Evolutionary conservation across 352 stramenopile species (phyloP).

Genomic region (Phytophthora palmivora): DNA sequence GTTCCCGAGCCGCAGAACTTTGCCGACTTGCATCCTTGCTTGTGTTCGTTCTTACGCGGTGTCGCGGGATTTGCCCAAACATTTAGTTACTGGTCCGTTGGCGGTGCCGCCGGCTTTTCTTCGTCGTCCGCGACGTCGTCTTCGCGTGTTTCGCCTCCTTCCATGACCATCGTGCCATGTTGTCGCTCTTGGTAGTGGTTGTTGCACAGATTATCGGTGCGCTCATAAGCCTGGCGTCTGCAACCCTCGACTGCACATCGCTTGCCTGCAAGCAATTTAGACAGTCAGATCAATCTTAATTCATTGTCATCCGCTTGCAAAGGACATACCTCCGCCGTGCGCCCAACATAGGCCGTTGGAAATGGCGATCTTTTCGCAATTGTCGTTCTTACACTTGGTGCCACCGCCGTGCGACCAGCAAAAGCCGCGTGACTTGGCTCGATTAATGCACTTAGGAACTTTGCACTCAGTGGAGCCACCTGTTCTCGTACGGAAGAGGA

Average conservation of each 20-base stretch:
- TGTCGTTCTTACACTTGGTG: constrained; percentile 77
- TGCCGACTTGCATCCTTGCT: constrained; percentile 18
- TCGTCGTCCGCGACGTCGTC: constrained; percentile 22
- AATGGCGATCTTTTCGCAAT: constrained; percentile 83
- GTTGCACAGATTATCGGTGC: constrained; percentile 80
- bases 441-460: constrained; percentile 71
- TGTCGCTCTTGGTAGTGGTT: constrained; percentile 57
- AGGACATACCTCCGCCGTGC: constrained; percentile 67
- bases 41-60: constrained; percentile 3
- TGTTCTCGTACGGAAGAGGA: constrained; percentile 21
- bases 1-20: constrained; percentile 23
- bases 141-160: constrained; percentile 7
- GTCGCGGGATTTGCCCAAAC: constrained; percentile 23
- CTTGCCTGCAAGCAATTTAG: constrained; percentile 41
- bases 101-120: constrained; percentile 29
- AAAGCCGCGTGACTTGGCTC: constrained; percentile 85
- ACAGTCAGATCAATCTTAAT: neutral
- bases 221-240: constrained; percentile 74
- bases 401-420: constrained; percentile 88
- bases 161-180: constrained; percentile 8
- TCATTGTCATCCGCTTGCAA: neutral
- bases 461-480: constrained; percentile 81
- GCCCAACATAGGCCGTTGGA: constrained; percentile 82
- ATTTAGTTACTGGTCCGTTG: constrained; percentile 22
- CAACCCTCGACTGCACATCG: constrained; percentile 62